Evolutionary conservation across 2,329 filamentous ascomycete species (phyloP).

Genomic region (Colletotrichum tanaceti): DNA sequence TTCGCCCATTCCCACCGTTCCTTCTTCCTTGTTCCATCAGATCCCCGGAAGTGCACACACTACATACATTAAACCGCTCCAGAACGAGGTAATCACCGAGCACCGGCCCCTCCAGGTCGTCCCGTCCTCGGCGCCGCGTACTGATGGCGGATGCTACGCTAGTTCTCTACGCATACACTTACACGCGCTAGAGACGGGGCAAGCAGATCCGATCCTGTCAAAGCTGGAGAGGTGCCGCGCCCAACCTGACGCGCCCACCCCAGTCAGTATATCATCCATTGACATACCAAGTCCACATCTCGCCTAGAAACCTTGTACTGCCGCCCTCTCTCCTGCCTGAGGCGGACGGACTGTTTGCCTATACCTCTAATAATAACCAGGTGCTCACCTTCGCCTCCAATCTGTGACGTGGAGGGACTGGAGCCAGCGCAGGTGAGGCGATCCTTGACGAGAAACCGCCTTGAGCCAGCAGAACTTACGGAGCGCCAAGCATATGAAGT

Average conservation of each 20-base stretch:
- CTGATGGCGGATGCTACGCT: constrained; percentile 34
- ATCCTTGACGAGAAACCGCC: background rate
- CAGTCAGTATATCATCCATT: constrained; percentile 24
- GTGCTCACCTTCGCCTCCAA: background rate
- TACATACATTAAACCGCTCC: background rate
- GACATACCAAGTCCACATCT: background rate
- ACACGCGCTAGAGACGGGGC: constrained; percentile 29
- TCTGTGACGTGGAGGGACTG: constrained; percentile 17
- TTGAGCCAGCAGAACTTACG: background rate
- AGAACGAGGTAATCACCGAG: constrained; percentile 24
- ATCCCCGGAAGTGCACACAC: constrained; percentile 6
- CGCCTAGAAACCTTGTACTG: background rate
- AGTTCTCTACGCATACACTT: constrained; percentile 27
- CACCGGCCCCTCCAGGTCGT: constrained; percentile 34
- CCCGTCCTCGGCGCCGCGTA: constrained; percentile 36
- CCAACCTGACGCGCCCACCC: constrained; percentile 31
- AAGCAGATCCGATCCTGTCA: constrained; percentile 39
- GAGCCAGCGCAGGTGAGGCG: constrained; percentile 7
- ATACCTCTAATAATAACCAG: constrained; percentile 12
- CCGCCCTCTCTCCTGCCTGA: background rate
- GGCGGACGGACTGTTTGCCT: background rate
- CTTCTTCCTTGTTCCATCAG: constrained; percentile 17
- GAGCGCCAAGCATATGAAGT: background rate
- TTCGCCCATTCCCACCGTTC: constrained; percentile 27
- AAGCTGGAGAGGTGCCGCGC: constrained; percentile 30